Conservation (phyloP, 768 basidiomycete genomes). For the Termitomyces heimii region DNA sequence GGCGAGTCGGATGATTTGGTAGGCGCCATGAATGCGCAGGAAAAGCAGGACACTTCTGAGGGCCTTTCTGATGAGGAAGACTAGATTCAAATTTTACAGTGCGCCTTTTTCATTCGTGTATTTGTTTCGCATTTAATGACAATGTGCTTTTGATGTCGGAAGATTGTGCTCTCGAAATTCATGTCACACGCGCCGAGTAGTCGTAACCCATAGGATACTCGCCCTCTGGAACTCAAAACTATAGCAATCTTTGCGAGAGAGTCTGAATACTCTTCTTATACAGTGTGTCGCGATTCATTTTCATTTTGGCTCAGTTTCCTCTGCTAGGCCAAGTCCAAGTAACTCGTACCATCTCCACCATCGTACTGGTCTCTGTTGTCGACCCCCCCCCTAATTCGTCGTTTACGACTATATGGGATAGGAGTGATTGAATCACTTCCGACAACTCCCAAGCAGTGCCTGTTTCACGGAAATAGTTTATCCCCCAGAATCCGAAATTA, state of each 20-base stretch:
- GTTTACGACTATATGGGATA: neutral
- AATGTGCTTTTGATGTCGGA: neutral
- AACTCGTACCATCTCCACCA: no score
- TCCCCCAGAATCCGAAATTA: neutral
- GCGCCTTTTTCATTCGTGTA: constrained; percentile 12
- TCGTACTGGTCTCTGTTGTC: neutral
- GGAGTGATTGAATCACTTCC: neutral
- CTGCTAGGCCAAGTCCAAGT: no score
- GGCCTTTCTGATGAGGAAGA: constrained; percentile 60
- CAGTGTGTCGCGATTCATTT: no score
- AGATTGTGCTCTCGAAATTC: constrained; percentile 15
- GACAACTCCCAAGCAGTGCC: neutral
- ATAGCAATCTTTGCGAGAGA: no score
- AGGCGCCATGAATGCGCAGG: constrained; percentile 80
- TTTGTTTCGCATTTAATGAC: constrained; percentile 4
- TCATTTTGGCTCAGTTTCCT: neutral
- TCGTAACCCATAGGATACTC: neutral
- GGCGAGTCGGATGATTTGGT: constrained; percentile 75
- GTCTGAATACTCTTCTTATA: neutral
- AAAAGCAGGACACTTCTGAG: constrained; percentile 48
- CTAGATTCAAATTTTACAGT: constrained; percentile 14
- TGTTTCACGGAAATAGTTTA: neutral
- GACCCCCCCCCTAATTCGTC: neutral
- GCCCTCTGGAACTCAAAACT: no score
- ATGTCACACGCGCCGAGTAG: neutral